phyloP scores from a whole-genome alignment of 495 filamentous ascomycete species.

The Xylaria venustula region DNA sequence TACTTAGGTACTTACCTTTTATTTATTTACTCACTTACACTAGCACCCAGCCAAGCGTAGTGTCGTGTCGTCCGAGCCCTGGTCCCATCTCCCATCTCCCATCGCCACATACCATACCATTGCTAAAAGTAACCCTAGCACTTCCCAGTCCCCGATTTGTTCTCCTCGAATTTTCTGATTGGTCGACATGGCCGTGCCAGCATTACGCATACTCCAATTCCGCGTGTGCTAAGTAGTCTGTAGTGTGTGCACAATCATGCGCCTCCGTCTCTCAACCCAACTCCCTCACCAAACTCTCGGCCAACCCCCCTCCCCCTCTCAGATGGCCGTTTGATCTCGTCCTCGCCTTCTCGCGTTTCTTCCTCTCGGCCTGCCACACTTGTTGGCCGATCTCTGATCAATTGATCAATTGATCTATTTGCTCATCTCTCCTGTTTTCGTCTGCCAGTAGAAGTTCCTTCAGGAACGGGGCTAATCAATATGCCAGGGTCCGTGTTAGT shows the following conservation, averaged over 20 bases:
- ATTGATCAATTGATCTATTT: constrained; percentile 22
- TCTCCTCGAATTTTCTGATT: constrained; percentile 44
- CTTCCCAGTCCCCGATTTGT: constrained; percentile 17
- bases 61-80: background rate
- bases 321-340: constrained; percentile 4
- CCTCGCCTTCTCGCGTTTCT: constrained; percentile 36
- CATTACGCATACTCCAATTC: constrained; percentile 34
- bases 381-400: constrained; percentile 20
- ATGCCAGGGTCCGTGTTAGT: background rate
- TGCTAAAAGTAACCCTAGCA: too few relatives aligned
- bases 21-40: too few relatives aligned
- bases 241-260: constrained; percentile 30
- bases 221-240: constrained; percentile 8
- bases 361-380: constrained; percentile 31
- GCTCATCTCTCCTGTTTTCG: constrained; percentile 13
- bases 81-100: too few relatives aligned
- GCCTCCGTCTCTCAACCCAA: constrained; percentile 38
- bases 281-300: constrained; percentile 27
- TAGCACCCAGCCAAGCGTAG: too few relatives aligned
- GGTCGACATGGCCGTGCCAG: constrained; percentile 36
- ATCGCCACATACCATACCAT: too few relatives aligned
- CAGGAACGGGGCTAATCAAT: background rate
- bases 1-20: too few relatives aligned
- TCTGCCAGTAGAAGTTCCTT: background rate
- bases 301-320: constrained; percentile 4